Base-by-base conservation (phyloP, 2,329 filamentous ascomycete genomes). In the Colletotrichum tropicicola region DNA sequence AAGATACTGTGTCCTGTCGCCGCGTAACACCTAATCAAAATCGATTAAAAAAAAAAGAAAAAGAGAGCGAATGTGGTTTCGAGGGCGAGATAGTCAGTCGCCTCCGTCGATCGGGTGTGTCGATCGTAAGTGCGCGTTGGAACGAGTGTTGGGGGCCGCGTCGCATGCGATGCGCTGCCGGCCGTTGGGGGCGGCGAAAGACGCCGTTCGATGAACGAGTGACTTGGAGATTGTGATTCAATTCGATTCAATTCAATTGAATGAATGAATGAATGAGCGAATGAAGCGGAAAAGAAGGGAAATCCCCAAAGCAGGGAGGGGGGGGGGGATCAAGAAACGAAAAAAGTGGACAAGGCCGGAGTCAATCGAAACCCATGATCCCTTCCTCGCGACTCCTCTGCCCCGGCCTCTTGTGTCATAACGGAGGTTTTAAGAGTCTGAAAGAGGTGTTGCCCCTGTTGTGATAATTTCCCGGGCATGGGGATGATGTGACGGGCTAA, bases 381-480 rank as follows among this genome's bases (percentile, higher is more conserved):
- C 57, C 32, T 55, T 55, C 37, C 19, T 23, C 39, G 6, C 15
- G 2, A 35, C 8, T 35, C 17, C 25, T 39, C 54, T 28, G 47
- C 32, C n/a, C n/a, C n/a, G n/a, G 54, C 54, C 47, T 45, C 57
- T 49, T 27, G 56, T 51, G 59, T 65, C 56, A 65, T 65, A 55
- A 60, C 21, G 41, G 48, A 37, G 30, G 45, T 39, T 45, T 61
- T 39, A 55, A 45, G 49, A 60, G 27, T 30, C 61, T 57, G 35
- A 13, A 65, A 49, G 37, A 61, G 41, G 61, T 65, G 32, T 30
- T 44, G 41, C 61, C 61, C 61, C 61, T 65, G 61, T 61, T 61
- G 61, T 65, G 61, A 65, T 65, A 65, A 65, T 65, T 61, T 65
- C 61, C 61, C 57, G 49, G 43, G 13, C 57, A 43, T 49, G 43